Base-by-base conservation (phyloP, 2,329 filamentous ascomycete species). In the Teratosphaeria viscida region DNA sequence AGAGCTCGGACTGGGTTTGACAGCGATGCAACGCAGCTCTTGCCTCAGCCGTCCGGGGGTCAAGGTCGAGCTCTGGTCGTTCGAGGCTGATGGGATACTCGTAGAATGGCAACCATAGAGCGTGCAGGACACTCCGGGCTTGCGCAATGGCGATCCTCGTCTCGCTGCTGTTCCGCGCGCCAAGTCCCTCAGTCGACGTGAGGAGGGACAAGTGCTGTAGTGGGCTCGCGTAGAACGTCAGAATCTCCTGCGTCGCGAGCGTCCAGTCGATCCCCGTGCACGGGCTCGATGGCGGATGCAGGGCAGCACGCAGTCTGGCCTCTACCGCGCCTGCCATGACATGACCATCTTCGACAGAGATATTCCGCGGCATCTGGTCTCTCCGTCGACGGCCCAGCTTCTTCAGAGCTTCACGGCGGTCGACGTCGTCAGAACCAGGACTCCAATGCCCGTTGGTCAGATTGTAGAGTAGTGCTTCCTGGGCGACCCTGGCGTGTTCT, bases 91-190 rank as follows among this genome's bases (percentile, higher is more conserved):
- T 27, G 58, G 78, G 78, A 60, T 79, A 81, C 61, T 78, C 72
- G 32, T 80, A 67, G 61, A 74, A 79, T 2, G 75, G 73, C 8
- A 81, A 71, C 56, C 79, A 66, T 56, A 78, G 74, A 61, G 72
- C 70, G 62, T 80, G 78, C 29, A 73, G 76, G 52, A 75, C 67
- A 1, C 71, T 68, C 26, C 77, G 70, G 10, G 64, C 57, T 27
- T 55, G 27, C 23, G 29, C 23, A 12, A 64, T 27, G 37, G 35
- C 55, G 37, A 6, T 49, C 14, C 56, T 26, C n/a, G 75, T 61
- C 16, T 56, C 27, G n/a, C 53, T 54, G 12, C 12, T 32, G 12
- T 54, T 37, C 10, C 16, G 27, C 16, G 53, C 53, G 16, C 8
- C 43, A 4, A 61, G 55, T 32, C 19, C 16, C 34, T 32, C 53